These are phyloP conservation scores for Ceratocystiopsis brevicomis DNA, from an alignment of 2,329 filamentous ascomycete species.

Conservation along the genomic window DNA sequence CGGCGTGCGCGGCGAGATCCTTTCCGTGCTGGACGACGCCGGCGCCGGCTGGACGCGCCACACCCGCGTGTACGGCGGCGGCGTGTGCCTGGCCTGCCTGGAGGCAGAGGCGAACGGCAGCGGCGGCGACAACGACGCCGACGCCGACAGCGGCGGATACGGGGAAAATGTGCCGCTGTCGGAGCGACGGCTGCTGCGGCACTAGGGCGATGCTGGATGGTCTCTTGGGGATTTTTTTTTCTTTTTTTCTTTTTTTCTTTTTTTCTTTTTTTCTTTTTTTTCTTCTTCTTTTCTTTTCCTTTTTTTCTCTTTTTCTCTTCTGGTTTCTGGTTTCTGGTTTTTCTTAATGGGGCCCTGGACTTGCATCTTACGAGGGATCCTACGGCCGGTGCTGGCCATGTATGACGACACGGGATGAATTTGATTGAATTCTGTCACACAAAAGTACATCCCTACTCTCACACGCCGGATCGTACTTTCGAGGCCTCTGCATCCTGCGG, in stretches of 20 bases:
- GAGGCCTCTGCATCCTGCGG: no score
- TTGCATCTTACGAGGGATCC: no score
- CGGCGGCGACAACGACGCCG: slow-evolving; percentile 24
- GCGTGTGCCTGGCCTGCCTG: slow-evolving; percentile 35
- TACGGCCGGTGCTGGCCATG: no score
- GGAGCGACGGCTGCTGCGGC: slow-evolving; percentile 21
- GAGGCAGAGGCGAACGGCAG: slow-evolving; percentile 27
- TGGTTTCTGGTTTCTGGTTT: no score
- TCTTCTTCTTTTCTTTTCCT: background rate
- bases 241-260: background rate
- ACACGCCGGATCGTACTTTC: no score
- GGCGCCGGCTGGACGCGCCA: slow-evolving; percentile 35
- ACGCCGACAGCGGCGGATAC: slow-evolving; percentile 30
- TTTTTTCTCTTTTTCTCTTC: background rate
- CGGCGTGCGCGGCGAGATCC: slow-evolving; percentile 30
- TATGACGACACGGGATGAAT: no score
- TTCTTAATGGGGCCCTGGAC: no score
- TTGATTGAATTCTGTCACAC: no score
- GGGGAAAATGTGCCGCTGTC: slow-evolving; percentile 33
- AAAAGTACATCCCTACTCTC: no score
- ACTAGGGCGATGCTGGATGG: background rate
- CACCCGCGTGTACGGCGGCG: slow-evolving; percentile 39
- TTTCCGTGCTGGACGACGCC: slow-evolving; percentile 27
- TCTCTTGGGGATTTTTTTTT: background rate
- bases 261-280: background rate